Percentiles rank a stretch among this genome's conserved stretches.
Conservation (phyloP, 805 yeast species). For the Kregervanrija fluxuum region DNA sequence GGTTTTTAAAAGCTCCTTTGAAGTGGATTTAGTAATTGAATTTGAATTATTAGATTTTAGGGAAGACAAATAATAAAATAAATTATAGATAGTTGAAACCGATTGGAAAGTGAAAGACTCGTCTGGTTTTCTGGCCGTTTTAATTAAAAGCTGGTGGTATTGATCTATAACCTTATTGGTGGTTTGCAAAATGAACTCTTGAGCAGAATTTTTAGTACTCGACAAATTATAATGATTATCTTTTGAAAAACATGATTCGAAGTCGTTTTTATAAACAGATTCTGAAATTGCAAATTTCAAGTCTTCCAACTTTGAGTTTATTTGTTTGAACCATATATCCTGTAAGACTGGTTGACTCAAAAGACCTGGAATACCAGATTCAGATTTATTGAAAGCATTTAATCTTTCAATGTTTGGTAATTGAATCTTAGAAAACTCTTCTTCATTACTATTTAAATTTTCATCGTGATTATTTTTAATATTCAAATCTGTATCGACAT, state of each 20-base stretch:
- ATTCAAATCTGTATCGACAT: no score
- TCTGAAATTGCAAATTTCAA: conserved; percentile 32
- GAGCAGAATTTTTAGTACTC: conserved; percentile 5
- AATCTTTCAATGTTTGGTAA: conserved; percentile 20
- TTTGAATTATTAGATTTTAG: conserved; percentile 23
- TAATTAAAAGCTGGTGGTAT: conserved; percentile 30
- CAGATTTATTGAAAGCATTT: conserved; percentile 21
- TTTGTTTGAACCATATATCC: conserved; percentile 44
- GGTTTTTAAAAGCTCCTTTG: conserved; percentile 31
- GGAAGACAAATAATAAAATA: conserved; percentile 42
- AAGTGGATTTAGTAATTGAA: conserved; percentile 17
- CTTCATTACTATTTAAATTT: not conserved
- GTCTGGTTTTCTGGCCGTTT: conserved; percentile 39
- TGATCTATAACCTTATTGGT: conserved; percentile 23
- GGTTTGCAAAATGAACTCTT: conserved; percentile 17
- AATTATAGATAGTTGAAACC: conserved; percentile 41
- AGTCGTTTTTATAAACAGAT: conserved; percentile 22
- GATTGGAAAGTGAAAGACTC: conserved; percentile 37
- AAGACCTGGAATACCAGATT: conserved; percentile 41
- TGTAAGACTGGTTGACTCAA: conserved; percentile 40
- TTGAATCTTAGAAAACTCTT: conserved; percentile 11
- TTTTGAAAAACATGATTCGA: conserved; percentile 20
- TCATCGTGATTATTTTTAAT: not conserved
- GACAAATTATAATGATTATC: not conserved
- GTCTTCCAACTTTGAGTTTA: conserved; percentile 30